Evolutionary conservation across 805 yeast species (phyloP), one percentile per base, ranked within the genome.

Genomic region (Candida endomychidarum): DNA sequence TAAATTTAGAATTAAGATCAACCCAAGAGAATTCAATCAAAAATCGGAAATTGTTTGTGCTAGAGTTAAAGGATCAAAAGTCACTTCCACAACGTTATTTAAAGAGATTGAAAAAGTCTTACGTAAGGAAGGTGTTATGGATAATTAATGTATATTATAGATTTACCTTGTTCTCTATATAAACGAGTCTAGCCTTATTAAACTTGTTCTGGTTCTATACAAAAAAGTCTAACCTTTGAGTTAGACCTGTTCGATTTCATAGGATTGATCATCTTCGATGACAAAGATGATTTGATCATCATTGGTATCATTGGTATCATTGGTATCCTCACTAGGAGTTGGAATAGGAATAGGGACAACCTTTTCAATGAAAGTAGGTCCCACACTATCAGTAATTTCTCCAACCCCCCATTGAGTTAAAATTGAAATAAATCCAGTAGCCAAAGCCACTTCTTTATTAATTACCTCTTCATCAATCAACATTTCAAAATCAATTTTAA

Each of bases 381-480:
- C 81, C 33, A 71, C 63, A 18, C 81, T 75, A 38, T 68, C 72
- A 11, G 80, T 75, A 45, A 61, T 61, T 53, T 68, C 76, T 37
- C 80, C 81, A 36, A 66, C 55, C 16, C 80, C 79, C 86, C 86
- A 80, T 57, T 78, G 80, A n/a, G 83, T 76, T 61, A 77, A 64
- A 81, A 80, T 78, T 14, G 83, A 69, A 39, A 77, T 58, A 49
- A 80, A 80, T 1, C 73, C 83, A 5, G 85, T 78, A n/a, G 80
- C 75, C 37, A 81, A 53, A 2, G 77, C 83, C 29, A 72, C 61
- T 40, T 75, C 76, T n/a, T 63, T 54, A 51, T 75, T 80, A 19
- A 77, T 60, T 46, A 65, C 62, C 2, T 52, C 38, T 37, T 67
- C 73, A 54, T 79, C 83, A 19, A 80, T 56, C 23, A 74, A 56